Percentiles rank a stretch among this genome's conserved stretches.
phyloP scores from a whole-genome alignment of 2,329 filamentous ascomycete genomes.

The Polychaeton citri region DNA sequence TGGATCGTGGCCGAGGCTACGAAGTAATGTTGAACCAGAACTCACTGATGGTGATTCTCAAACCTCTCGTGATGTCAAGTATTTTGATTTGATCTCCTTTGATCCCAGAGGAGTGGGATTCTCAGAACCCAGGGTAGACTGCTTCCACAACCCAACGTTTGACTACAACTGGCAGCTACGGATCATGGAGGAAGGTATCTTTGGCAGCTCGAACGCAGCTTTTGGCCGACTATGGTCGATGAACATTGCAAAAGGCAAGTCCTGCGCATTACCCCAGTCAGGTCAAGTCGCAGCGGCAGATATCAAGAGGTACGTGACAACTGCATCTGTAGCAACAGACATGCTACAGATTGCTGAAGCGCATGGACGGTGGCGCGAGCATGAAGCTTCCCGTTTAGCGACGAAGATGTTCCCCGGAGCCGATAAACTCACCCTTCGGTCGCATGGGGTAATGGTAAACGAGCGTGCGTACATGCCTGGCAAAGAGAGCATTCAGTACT shows the following conservation, averaged over 20 bases:
- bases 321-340: constrained; percentile 32
- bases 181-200: constrained; percentile 22
- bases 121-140: constrained; percentile 18
- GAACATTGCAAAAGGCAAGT: constrained; percentile 19
- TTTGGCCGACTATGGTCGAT: constrained; percentile 21
- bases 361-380: constrained; percentile 20
- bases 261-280: constrained; percentile 8
- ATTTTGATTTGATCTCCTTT: constrained; percentile 29
- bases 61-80: constrained; percentile 15
- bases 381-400: constrained; percentile 10
- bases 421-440: not conserved
- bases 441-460: not conserved
- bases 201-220: constrained; percentile 25
- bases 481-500: constrained; percentile 23
- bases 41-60: not conserved
- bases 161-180: constrained; percentile 11
- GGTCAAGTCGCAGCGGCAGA: constrained; percentile 18
- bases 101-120: constrained; percentile 29
- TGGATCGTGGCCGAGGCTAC: not conserved
- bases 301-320: constrained; percentile 31
- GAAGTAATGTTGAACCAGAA: constrained; percentile 8
- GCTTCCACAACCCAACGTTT: constrained; percentile 12
- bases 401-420: not conserved
- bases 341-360: constrained; percentile 35
- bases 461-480: constrained; percentile 22